These are phyloP conservation scores for Arthromyces matolae DNA, from an alignment of 768 basidiomycete species.

Conservation along the genomic window DNA sequence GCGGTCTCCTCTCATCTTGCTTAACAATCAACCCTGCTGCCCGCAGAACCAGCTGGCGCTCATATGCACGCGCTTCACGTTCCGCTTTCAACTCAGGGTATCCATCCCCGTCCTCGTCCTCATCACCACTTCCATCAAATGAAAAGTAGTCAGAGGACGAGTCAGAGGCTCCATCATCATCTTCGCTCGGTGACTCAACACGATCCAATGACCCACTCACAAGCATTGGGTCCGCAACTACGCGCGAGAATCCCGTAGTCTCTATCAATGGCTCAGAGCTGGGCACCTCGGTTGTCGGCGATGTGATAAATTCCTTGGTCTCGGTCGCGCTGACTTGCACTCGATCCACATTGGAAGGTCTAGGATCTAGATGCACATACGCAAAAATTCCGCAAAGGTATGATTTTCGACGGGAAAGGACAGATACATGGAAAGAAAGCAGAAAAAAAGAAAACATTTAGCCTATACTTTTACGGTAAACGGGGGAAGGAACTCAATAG, in stretches of 20 bases:
- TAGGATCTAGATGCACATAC: constrained; percentile 8
- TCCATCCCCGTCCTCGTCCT: constrained; percentile 26
- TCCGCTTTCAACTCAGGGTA: constrained; percentile 47
- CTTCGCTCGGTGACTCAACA: constrained; percentile 21
- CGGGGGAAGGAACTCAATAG: constrained; percentile 54
- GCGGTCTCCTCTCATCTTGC: constrained; percentile 46
- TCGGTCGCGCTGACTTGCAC: background rate
- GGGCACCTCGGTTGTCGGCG: too few species aligned
- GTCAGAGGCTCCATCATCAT: constrained; percentile 31
- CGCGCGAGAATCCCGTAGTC: background rate
- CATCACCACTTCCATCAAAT: constrained; percentile 31
- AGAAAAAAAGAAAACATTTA: constrained; percentile 67
- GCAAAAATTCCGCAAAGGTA: constrained; percentile 27
- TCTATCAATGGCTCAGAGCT: constrained; percentile 2
- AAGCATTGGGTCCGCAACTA: constrained; percentile 2
- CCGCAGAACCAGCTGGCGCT: constrained; percentile 79
- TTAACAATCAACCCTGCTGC: constrained; percentile 84
- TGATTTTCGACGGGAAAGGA: constrained; percentile 26
- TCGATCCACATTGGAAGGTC: background rate
- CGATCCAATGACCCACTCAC: constrained; percentile 5
- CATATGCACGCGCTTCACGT: constrained; percentile 60
- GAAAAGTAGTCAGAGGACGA: constrained; percentile 31
- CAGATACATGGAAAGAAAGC: constrained; percentile 48
- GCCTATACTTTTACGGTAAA: constrained; percentile 68
- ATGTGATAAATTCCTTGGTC: background rate